Evolutionary conservation across 805 yeast species (phyloP), one percentile per base, ranked within the genome.

Genomic region (Pichia insulana): DNA sequence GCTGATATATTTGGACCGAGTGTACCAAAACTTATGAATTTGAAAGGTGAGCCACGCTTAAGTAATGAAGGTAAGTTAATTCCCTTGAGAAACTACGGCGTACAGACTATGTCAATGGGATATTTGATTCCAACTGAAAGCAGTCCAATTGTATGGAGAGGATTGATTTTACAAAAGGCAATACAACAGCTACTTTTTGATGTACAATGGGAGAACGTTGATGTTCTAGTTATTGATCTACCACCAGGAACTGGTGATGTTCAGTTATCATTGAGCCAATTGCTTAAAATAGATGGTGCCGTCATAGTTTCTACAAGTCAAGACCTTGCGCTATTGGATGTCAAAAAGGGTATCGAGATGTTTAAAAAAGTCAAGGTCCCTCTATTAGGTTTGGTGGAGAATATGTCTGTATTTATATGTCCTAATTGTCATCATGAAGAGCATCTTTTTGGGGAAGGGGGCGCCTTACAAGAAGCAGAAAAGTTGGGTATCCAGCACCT

Each of bases 171-270:
- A 17, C 86, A 83, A 76, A 86, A 86, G 58, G 95, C 94, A 0
- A 58, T 86, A 19, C 87, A 86, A 51, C 95, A 86, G 54, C 67
- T 86, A n/a, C 56, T 86, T 9, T 86, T 81, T 52, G 94, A 86
- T 42, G 94, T 86, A 1, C 73, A 78, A 36, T 86, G 95, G 95
- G 47, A 46, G 13, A 65, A 68, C 22, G 56, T 85, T 35, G 95
- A 86, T 55, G 70, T 78, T 18, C 63, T 86, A 37, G 80, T 86
- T 2, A 65, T 86, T 10, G 95, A 86, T 52, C 73, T 86, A 83
- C 95, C 95, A 0, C 95, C 95, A 0, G 95, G 95, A 2, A 86
- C 95, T 0, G 95, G 95, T 16, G 95, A 86, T 56, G 80, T 84
- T 0, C 95, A 86, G 54, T 67, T 86, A 42, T 82, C 94, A 0